Evolutionary conservation across 768 basidiomycete genomes (phyloP).

Genomic region (Asterophora lycoperdoides): DNA sequence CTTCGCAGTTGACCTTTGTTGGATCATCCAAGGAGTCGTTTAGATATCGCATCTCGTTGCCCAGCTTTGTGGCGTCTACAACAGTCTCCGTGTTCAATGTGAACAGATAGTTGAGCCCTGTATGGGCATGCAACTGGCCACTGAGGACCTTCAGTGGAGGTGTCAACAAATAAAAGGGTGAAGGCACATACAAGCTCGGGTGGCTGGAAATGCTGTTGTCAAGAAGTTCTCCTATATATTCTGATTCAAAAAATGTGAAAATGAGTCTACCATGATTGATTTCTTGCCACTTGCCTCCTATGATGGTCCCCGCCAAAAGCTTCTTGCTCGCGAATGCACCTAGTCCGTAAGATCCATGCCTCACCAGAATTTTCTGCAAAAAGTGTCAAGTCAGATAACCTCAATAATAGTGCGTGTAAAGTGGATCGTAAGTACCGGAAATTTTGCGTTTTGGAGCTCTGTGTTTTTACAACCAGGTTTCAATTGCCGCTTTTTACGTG

Average conservation of each 20-base stretch:
- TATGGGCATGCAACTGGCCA: slow-evolving; percentile 5
- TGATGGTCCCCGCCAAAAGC: slow-evolving; percentile 11
- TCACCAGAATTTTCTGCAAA: slow-evolving; percentile 33
- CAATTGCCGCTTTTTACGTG: no score
- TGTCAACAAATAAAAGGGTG: background rate
- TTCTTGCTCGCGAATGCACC: slow-evolving; percentile 40
- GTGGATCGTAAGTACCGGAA: slow-evolving; percentile 13
- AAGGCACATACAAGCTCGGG: slow-evolving; percentile 2
- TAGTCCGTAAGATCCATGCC: slow-evolving; percentile 32
- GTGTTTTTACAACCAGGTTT: slow-evolving; percentile 15
- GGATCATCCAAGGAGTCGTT: slow-evolving; percentile 16
- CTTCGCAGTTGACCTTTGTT: slow-evolving; percentile 15
- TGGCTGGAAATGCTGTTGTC: background rate
- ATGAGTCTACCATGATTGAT: background rate
- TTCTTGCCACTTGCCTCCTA: slow-evolving; percentile 23
- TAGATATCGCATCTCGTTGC: slow-evolving; percentile 23
- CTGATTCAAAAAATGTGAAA: slow-evolving; percentile 19
- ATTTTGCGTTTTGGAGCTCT: slow-evolving; percentile 19
- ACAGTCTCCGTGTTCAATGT: background rate
- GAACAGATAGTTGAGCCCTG: slow-evolving; percentile 11
- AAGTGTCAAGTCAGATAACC: background rate
- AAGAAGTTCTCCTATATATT: slow-evolving; percentile 37
- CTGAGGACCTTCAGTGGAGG: background rate
- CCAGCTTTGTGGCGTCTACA: slow-evolving; percentile 19
- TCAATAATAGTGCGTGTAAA: background rate